Conservation (phyloP, 1,139 yeast genomes). For the Candida mesenterica region DNA sequence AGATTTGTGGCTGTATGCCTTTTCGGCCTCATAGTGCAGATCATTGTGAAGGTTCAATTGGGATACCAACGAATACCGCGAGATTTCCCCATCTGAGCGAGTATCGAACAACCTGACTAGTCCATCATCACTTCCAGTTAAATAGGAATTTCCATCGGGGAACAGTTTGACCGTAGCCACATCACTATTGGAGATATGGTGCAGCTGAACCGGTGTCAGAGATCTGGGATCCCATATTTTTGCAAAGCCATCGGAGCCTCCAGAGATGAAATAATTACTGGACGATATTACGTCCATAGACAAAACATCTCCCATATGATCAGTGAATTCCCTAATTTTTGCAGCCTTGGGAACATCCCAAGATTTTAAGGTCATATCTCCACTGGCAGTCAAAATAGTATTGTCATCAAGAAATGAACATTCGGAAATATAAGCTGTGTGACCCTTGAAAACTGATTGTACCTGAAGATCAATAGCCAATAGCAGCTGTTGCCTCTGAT, state of each 20-base stretch:
- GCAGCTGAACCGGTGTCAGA: constrained; percentile 55
- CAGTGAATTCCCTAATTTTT: constrained; percentile 57
- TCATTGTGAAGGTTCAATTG: constrained; percentile 11
- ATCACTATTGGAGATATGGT: constrained; percentile 63
- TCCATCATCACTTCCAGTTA: constrained; percentile 81
- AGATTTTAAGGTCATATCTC: constrained; percentile 75
- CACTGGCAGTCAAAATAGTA: constrained; percentile 69
- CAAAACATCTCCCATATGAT: constrained; percentile 81
- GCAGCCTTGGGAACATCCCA: constrained; percentile 77
- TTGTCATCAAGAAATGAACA: constrained; percentile 61
- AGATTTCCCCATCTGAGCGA: constrained; percentile 72
- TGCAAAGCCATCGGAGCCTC: constrained; percentile 74
- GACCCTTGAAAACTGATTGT: constrained; percentile 65
- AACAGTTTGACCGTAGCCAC: constrained; percentile 64
- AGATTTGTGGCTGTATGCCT: background rate
- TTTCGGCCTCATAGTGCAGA: background rate
- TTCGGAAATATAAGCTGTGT: constrained; percentile 78
- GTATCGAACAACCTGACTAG: constrained; percentile 69
- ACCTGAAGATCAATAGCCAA: constrained; percentile 22
- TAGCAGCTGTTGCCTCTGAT: no score
- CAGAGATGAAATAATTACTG: constrained; percentile 50
- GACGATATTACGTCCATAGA: constrained; percentile 41
- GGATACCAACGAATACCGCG: constrained; percentile 44
- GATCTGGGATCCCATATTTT: constrained; percentile 71
- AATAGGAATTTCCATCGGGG: constrained; percentile 69